Evolutionary conservation across 176 grass and related monocot genomes (phyloP), one percentile per base, ranked within the genome.

Genomic region (Aegilops umbellulata): DNA sequence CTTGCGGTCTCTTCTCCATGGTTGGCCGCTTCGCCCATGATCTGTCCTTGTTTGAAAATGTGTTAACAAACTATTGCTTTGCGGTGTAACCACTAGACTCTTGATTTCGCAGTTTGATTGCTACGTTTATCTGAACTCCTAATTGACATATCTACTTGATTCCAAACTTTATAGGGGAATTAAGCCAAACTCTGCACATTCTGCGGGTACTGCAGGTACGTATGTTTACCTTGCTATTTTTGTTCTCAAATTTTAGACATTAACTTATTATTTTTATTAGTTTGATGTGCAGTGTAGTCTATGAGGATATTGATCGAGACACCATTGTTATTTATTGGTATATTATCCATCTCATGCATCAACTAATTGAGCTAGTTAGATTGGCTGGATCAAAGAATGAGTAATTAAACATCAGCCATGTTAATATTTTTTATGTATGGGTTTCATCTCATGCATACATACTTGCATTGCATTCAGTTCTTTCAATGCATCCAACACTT

Each of bases 161-260:
- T 89, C 10, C 67, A 35, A 83, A 83, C 67, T 86, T 83, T 80
- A 49, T 83, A 89, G 66, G 69, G 72, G 35, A 78, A 9, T 75
- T 51, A 86, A 89, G 90, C 79, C 67, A 10, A 83, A 67, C 34
- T 79, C 68, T 80, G 35, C 79, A 53, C 44, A 27, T 83, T 68
- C 83, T 68, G 27, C 26, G 74, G 73, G 19, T 82, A 66, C 79
- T 34, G 60, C 87, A 83, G 83, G 87, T 86, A 35, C 58, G 3
- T 46, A 15, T 76, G 64, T 74, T 79, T 17, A 16, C 20, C 61
- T 80, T 89, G 16, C 34, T 63, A 60, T 51, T 77, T 53, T 60
- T 65, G 17, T 80, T 29, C 13, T 8, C n/a, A 77, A 20, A 10
- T 65, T 20, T 17, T 46, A 66, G 60, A 35, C 25, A 41, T 41